These are phyloP conservation scores for Gaultheria prostrata DNA, from an alignment of 148 eudicot species.

Conservation along the genomic window DNA sequence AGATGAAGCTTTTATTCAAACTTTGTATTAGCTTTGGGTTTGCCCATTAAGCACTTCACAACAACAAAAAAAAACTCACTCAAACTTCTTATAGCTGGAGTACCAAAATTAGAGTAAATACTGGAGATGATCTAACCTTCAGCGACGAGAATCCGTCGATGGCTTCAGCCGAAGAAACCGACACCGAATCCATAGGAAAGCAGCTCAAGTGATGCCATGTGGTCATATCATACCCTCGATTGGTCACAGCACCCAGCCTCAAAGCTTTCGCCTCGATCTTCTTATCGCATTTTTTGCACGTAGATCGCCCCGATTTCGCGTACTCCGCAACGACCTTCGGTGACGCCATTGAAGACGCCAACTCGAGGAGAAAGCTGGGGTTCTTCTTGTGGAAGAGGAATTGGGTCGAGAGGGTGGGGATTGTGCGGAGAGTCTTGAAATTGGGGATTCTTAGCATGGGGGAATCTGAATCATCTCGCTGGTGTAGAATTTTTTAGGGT, in stretches of 20 bases:
- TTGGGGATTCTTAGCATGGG: constrained; percentile 12
- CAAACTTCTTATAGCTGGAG: neutral
- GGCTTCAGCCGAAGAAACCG: constrained; percentile 38
- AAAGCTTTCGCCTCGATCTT: constrained; percentile 39
- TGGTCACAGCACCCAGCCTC: constrained; percentile 53
- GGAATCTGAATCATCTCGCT: neutral
- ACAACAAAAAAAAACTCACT: neutral
- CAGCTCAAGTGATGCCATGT: constrained; percentile 81
- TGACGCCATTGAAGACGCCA: constrained; percentile 22
- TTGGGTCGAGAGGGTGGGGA: neutral
- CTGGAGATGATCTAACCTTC: constrained; percentile 37
- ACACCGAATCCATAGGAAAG: constrained; percentile 31
- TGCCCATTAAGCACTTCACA: neutral
- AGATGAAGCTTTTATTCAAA: neutral
- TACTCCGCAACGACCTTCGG: constrained; percentile 59
- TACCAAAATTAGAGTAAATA: neutral
- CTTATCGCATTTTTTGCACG: constrained; percentile 65
- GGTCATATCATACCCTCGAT: constrained; percentile 50
- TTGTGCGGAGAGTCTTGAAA: neutral
- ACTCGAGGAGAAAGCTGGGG: constrained; percentile 21
- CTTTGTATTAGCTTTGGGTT: neutral
- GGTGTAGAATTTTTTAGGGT: neutral
- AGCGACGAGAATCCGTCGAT: constrained; percentile 61
- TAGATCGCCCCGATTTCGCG: constrained; percentile 68
- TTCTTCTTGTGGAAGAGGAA: constrained; percentile 5